These are phyloP conservation scores for Quercus berberidifolia DNA, from an alignment of 306 rosid species.

Conservation along the genomic window DNA sequence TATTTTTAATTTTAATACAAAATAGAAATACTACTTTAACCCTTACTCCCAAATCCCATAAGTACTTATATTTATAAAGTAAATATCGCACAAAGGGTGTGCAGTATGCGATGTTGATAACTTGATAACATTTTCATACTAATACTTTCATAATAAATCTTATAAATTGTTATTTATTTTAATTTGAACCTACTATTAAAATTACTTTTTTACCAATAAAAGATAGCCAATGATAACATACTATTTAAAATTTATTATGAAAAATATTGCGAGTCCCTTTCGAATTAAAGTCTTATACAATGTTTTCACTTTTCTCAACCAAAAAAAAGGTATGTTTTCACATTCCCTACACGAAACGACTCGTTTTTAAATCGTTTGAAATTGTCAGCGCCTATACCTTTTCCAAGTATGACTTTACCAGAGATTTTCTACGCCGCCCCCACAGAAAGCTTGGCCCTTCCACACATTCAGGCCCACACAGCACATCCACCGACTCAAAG, in stretches of 20 bases:
- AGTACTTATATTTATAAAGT: no score
- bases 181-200: fast-evolving
- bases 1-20: no score
- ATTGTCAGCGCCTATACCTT: constrained; percentile 22
- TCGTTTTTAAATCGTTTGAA: constrained; percentile 15
- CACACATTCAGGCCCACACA: neutral
- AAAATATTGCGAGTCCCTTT: no score
- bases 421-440: constrained; percentile 52
- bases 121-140: no score
- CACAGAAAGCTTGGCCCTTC: constrained; percentile 18
- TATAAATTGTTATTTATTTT: no score
- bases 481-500: constrained; percentile 34
- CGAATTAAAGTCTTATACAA: no score
- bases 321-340: neutral
- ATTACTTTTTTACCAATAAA: no score
- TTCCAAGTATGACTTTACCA: neutral
- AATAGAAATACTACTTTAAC: fast-evolving
- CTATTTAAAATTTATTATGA: no score
- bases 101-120: no score
- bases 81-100: fast-evolving
- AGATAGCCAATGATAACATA: fast-evolving
- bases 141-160: no score
- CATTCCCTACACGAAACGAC: constrained; percentile 4
- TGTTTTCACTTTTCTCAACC: no score
- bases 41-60: fast-evolving